A percentile compares a stretch with the other conserved stretches of the same genome.
Evolutionary conservation across 202 grass and related monocot species (phyloP).

Genomic region (Elaeis oleifera): DNA sequence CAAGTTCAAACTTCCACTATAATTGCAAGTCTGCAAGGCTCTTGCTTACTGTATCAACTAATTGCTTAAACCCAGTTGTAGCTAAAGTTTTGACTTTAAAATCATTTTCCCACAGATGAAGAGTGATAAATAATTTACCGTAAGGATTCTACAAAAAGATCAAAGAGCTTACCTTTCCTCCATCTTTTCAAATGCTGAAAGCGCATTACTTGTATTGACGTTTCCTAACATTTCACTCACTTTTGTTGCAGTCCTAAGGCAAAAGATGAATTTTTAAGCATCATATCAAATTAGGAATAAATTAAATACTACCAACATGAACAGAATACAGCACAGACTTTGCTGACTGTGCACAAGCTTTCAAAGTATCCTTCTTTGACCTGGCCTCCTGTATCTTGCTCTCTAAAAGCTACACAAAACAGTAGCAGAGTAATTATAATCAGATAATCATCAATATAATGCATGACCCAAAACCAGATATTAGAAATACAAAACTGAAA

Average conservation of each 20-base stretch:
- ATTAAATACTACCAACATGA: constrained; percentile 1
- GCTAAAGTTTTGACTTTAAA: no score
- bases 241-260: constrained; percentile 79
- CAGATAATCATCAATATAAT: no score
- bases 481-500: no score
- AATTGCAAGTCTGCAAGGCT: no score
- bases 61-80: no score
- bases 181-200: constrained; percentile 98
- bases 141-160: no score
- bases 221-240: constrained; percentile 97
- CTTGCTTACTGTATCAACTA: no score
- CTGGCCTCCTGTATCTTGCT: constrained; percentile 93
- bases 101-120: no score
- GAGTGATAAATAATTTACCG: no score
- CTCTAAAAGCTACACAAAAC: constrained; percentile 63
- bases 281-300: not conserved
- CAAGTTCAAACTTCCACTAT: no score
- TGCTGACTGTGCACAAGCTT: constrained; percentile 95
- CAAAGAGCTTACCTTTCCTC: constrained; percentile 67
- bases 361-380: constrained; percentile 95
- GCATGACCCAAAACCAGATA: no score
- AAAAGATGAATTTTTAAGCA: constrained; percentile 4
- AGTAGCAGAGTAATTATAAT: not conserved
- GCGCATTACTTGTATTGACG: constrained; percentile 88
- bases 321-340: constrained; percentile 44